Conservation (phyloP, 768 basidiomycete species). For the Terana coerulea region DNA sequence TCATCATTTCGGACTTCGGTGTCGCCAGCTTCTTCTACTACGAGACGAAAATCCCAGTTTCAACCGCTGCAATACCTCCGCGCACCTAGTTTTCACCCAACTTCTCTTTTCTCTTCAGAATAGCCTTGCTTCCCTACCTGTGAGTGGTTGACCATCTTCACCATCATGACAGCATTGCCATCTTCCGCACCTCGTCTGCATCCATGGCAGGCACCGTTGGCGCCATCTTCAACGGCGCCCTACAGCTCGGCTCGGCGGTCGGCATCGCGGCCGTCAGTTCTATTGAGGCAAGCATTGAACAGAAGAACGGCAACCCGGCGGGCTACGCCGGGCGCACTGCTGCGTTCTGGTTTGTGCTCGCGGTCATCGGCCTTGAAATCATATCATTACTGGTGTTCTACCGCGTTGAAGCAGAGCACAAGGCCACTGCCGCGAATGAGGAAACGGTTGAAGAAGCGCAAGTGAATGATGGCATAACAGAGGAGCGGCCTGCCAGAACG, state of each 20-base stretch:
- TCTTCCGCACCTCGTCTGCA: constrained; percentile 44
- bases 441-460: not conserved
- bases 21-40: constrained; percentile 39
- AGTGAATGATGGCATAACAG: too few species aligned
- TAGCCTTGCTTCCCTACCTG: constrained; percentile 34
- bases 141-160: constrained; percentile 37
- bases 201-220: constrained; percentile 51
- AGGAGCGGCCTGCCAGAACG: not conserved
- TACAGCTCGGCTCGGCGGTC: constrained; percentile 50
- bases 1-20: constrained; percentile 37
- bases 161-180: constrained; percentile 43
- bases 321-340: constrained; percentile 40
- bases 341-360: constrained; percentile 33
- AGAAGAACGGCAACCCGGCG: constrained; percentile 25
- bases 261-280: constrained; percentile 46
- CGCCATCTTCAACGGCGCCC: constrained; percentile 51
- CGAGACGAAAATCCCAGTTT: constrained; percentile 33
- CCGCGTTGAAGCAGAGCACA: constrained; percentile 12
- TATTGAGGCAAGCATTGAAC: constrained; percentile 45
- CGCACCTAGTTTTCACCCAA: constrained; percentile 36
- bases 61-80: constrained; percentile 34
- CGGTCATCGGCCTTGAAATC: constrained; percentile 28
- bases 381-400: constrained; percentile 35
- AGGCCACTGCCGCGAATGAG: constrained; percentile 15
- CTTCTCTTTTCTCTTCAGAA: constrained; percentile 33